Conservation (phyloP, 1,139 yeast species). For the Meyerozyma athensensis region DNA sequence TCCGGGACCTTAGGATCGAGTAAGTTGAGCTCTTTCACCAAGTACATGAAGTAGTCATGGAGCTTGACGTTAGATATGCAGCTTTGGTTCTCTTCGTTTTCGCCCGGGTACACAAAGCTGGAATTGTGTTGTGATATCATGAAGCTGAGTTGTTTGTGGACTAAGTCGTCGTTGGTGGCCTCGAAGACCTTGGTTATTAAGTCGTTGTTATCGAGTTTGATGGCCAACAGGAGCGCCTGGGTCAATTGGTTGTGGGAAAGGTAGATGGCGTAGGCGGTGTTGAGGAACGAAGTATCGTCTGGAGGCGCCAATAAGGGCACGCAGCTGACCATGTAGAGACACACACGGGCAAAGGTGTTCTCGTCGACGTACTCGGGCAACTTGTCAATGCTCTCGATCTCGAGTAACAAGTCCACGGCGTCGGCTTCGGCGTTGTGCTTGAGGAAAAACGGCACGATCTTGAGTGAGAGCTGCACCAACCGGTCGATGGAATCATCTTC, state of each 20-base stretch:
- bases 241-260: conserved; percentile 75
- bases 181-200: conserved; percentile 76
- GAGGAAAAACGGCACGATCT: conserved; percentile 84
- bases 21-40: conserved; percentile 82
- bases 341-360: conserved; percentile 80
- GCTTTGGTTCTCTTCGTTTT: conserved; percentile 76
- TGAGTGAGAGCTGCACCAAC: conserved; percentile 62
- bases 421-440: conserved; percentile 98
- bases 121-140: conserved; percentile 85
- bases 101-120: conserved; percentile 60
- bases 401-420: conserved; percentile 89
- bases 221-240: conserved; percentile 86
- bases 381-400: conserved; percentile 81
- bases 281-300: conserved; percentile 79
- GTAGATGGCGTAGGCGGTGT: conserved; percentile 89
- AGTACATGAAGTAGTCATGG: conserved; percentile 73
- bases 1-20: conserved; percentile 91
- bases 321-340: conserved; percentile 92
- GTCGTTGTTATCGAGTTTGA: conserved; percentile 78
- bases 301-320: conserved; percentile 95
- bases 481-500: conserved; percentile 41
- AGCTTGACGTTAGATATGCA: conserved; percentile 77
- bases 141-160: conserved; percentile 89
- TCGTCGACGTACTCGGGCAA: conserved; percentile 82
- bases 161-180: conserved; percentile 61